Conservation (phyloP, 345 rosid genomes). For the Citrus unshiu region DNA sequence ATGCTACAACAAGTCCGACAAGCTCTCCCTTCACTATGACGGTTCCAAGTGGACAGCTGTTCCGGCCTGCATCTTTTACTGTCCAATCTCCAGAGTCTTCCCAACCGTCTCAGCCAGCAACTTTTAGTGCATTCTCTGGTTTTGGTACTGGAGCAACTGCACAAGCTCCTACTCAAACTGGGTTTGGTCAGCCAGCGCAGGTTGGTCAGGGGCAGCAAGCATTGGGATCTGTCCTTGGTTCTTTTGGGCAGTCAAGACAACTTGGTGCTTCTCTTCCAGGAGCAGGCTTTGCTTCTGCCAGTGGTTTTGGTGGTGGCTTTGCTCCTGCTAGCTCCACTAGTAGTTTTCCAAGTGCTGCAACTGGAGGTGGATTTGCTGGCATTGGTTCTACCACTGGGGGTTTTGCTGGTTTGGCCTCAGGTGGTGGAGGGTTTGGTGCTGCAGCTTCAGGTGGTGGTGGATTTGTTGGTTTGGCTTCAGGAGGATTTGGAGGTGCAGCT, state of each 20-base stretch:
- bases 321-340: slow-evolving; percentile 44
- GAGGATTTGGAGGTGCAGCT: slow-evolving; percentile 27
- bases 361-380: slow-evolving; percentile 43
- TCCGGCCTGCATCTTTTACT: slow-evolving; percentile 86
- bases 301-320: slow-evolving; percentile 56
- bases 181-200: slow-evolving; percentile 79
- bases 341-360: slow-evolving; percentile 53
- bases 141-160: slow-evolving; percentile 44
- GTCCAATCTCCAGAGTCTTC: slow-evolving; percentile 58
- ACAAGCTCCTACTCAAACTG: slow-evolving; percentile 58
- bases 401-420: slow-evolving; percentile 38
- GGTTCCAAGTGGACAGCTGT: slow-evolving; percentile 75
- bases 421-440: slow-evolving; percentile 54
- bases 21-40: slow-evolving; percentile 54
- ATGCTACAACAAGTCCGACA: slow-evolving; percentile 36
- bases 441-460: slow-evolving; percentile 33
- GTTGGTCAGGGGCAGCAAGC: slow-evolving; percentile 86
- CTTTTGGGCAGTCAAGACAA: slow-evolving; percentile 97
- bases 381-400: slow-evolving; percentile 35
- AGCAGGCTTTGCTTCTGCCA: slow-evolving; percentile 53
- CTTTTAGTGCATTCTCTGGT: slow-evolving; percentile 49
- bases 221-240: slow-evolving; percentile 86
- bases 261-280: slow-evolving; percentile 63
- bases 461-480: slow-evolving; percentile 35
- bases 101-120: slow-evolving; percentile 54